Percentiles rank a stretch among this genome's conserved stretches.
Evolutionary conservation across 169 alveolate genomes (phyloP).

Genomic region (Cryptosporidium andersoni): DNA sequence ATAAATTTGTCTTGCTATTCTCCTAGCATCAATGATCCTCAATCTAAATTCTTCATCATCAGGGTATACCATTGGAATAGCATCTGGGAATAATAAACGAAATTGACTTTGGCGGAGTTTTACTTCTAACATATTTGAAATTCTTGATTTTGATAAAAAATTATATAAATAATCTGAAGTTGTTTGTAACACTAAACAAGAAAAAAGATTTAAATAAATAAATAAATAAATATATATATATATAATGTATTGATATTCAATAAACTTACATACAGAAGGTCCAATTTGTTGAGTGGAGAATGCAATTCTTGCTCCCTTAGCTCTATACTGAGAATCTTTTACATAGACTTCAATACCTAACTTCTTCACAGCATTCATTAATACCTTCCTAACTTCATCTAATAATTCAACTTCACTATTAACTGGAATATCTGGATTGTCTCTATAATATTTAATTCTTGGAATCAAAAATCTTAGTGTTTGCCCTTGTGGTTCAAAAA

Average conservation of each 20-base stretch:
- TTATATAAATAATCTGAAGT: slow-evolving; percentile 53
- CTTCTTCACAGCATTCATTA: slow-evolving; percentile 34
- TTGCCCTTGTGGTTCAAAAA: slow-evolving; percentile 69
- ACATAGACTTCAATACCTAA: slow-evolving; percentile 57
- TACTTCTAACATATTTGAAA: slow-evolving; percentile 28
- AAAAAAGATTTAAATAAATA: background rate
- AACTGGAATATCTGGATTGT: slow-evolving; percentile 47
- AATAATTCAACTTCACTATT: slow-evolving; percentile 39
- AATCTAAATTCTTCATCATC: slow-evolving; percentile 70
- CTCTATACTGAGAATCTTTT: slow-evolving; percentile 61
- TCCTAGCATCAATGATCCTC: slow-evolving; percentile 67
- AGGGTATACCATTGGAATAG: slow-evolving; percentile 67
- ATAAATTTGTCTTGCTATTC: slow-evolving; percentile 54
- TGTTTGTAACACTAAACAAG: slow-evolving; percentile 38
- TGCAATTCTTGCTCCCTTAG: slow-evolving; percentile 65
- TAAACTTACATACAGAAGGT: slow-evolving; percentile 63
- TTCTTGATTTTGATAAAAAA: slow-evolving; percentile 34
- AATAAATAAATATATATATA: background rate
- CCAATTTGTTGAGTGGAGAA: slow-evolving; percentile 64
- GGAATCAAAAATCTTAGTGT: slow-evolving; percentile 60
- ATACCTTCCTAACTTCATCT: slow-evolving; percentile 50
- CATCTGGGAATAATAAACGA: slow-evolving; percentile 56
- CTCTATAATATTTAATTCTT: slow-evolving; percentile 44
- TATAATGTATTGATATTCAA: background rate
- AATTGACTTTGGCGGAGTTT: slow-evolving; percentile 4